A percentile compares a stretch with the other conserved stretches of the same genome.
These are phyloP conservation scores for Leishmania braziliensis DNA, from an alignment of 208 protist genomes.

Conservation along the genomic window DNA sequence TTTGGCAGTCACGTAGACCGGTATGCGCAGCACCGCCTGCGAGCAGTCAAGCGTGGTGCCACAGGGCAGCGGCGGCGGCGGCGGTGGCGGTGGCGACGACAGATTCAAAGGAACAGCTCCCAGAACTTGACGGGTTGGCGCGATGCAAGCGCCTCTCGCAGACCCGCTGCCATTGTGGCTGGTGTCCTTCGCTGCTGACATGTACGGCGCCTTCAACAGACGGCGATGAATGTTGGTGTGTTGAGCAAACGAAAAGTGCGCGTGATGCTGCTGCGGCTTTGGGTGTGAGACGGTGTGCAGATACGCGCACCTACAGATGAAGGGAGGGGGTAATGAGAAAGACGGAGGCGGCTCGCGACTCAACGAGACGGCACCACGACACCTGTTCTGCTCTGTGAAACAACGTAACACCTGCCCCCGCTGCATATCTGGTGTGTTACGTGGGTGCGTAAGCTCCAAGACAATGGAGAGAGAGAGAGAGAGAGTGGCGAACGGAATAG, in stretches of 20 bases:
- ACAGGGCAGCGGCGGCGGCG: conserved; percentile 4
- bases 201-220: background rate
- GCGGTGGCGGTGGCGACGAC: background rate
- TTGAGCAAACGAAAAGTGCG: too few relatives aligned
- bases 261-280: background rate
- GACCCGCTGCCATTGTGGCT: background rate
- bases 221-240: too few relatives aligned
- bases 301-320: background rate
- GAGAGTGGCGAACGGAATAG: background rate
- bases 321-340: background rate
- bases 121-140: conserved; percentile 12
- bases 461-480: too few relatives aligned
- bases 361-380: background rate
- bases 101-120: conserved; percentile 17
- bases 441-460: background rate
- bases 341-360: background rate
- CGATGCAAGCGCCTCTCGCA: background rate
- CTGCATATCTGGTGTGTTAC: background rate
- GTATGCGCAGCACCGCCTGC: conserved; percentile 21
- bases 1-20: conserved; percentile 22
- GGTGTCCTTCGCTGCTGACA: background rate
- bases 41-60: conserved; percentile 28
- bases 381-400: background rate
- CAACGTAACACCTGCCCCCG: background rate
- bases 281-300: background rate